These are phyloP conservation scores for Corymbia maculata DNA, from an alignment of 345 rosid genomes.

Conservation along the genomic window DNA sequence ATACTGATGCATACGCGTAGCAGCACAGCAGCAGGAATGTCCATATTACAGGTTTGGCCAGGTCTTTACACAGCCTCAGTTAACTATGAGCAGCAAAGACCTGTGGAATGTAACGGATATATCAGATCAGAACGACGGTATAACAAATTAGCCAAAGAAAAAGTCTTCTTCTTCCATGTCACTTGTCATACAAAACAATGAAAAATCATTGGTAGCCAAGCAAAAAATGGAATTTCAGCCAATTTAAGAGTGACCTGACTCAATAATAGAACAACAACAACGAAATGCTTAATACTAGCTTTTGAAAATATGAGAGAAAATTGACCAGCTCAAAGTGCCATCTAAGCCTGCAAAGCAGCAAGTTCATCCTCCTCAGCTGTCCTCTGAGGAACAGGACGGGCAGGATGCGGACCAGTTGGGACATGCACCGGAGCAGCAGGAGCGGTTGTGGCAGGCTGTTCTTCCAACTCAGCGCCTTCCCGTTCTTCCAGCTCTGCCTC, in stretches of 20 bases:
- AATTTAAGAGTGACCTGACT: not conserved
- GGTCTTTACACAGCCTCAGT: not conserved
- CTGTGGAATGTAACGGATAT: not conserved
- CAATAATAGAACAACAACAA: not conserved
- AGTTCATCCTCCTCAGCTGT: conserved; percentile 87
- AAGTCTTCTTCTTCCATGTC: not conserved
- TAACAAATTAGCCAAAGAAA: not conserved
- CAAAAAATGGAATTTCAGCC: too few relatives aligned
- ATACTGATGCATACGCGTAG: not conserved
- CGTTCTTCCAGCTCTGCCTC: conserved; percentile 88
- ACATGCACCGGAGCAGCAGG: too few relatives aligned
- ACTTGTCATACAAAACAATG: not conserved
- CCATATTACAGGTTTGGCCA: not conserved
- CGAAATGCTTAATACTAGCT: not conserved
- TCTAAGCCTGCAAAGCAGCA: conserved; percentile 92
- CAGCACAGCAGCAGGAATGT: not conserved
- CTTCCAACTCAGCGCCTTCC: conserved; percentile 59
- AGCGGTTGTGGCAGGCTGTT: too few relatives aligned
- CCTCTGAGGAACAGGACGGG: too few relatives aligned
- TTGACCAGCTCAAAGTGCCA: conserved; percentile 73
- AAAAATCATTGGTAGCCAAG: not conserved
- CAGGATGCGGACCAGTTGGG: too few relatives aligned
- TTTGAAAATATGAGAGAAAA: not conserved
- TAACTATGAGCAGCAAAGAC: not conserved
- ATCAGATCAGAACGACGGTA: not conserved